Percentiles rank a stretch among this genome's conserved stretches.
Evolutionary conservation across 202 grass and related monocot genomes (phyloP).

Genomic region (Hordeum pubiflorum): DNA sequence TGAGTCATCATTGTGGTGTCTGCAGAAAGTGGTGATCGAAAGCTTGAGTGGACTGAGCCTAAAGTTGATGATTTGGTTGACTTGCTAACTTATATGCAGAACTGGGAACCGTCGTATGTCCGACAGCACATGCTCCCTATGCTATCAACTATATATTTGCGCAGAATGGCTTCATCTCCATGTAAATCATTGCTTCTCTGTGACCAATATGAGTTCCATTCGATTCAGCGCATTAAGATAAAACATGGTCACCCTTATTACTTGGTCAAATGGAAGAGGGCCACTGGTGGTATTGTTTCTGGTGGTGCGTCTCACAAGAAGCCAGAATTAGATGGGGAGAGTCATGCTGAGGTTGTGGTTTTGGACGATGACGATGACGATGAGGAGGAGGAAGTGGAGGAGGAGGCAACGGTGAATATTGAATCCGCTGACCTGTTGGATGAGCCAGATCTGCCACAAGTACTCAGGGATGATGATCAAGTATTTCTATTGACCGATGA

Average conservation of each 20-base stretch:
- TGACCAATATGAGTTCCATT: conserved; percentile 81
- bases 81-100: conserved; percentile 62
- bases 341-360: not conserved
- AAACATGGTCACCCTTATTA: conserved; percentile 61
- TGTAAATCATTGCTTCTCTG: conserved; percentile 42
- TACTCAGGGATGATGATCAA: conserved; percentile 46
- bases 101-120: conserved; percentile 84
- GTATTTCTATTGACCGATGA: conserved; percentile 72
- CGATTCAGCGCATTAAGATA: conserved; percentile 74
- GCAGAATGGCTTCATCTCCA: conserved; percentile 43
- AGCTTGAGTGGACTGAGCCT: conserved; percentile 65
- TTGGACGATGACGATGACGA: conserved; percentile 30
- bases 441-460: conserved; percentile 57
- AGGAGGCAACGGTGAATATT: not conserved
- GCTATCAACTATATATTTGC: conserved; percentile 77
- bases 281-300: conserved; percentile 13
- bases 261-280: conserved; percentile 77
- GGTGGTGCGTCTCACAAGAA: conserved; percentile 22
- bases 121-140: conserved; percentile 76
- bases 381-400: not conserved
- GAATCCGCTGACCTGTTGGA: conserved; percentile 54
- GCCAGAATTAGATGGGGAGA: conserved; percentile 8
- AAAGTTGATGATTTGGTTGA: conserved; percentile 75
- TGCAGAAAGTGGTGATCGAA: conserved; percentile 50
- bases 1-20: not conserved